Conservation (phyloP, 2,329 filamentous ascomycete species). For the Neoscytalidium dimidiatum region DNA sequence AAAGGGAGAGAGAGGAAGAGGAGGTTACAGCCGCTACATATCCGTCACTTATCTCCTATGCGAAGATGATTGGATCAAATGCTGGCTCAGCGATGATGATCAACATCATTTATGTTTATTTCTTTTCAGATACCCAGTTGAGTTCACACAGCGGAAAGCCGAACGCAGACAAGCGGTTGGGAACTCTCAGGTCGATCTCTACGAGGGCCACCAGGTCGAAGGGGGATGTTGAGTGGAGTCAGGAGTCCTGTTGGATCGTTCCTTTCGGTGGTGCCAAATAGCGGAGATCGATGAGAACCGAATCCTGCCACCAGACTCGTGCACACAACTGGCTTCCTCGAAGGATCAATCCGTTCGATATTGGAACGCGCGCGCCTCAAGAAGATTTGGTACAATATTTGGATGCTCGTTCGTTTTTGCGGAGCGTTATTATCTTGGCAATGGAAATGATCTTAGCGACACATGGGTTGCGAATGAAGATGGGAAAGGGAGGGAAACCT, state of each 20-base stretch:
- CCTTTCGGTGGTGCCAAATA: too few relatives aligned
- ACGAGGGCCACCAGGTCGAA: not conserved
- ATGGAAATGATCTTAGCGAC: too few relatives aligned
- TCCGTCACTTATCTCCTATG: not conserved
- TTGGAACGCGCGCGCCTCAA: not conserved
- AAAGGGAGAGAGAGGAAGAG: not conserved
- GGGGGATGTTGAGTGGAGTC: too few relatives aligned
- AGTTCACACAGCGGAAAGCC: conserved; percentile 2
- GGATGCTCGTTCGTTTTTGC: too few relatives aligned
- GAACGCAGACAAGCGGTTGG: not conserved
- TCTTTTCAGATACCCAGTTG: conserved; percentile 16
- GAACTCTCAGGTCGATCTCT: not conserved
- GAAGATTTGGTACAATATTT: too few relatives aligned
- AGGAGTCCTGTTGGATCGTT: too few relatives aligned
- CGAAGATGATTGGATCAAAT: not conserved
- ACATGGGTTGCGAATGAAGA: too few relatives aligned
- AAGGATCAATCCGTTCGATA: not conserved
- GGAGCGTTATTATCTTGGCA: too few relatives aligned
- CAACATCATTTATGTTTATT: not conserved
- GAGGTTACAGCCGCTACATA: not conserved
- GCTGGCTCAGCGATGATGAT: not conserved
- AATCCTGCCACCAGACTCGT: not conserved
- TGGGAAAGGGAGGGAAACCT: too few relatives aligned
- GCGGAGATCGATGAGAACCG: not conserved
- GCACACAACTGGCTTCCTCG: not conserved